These are phyloP conservation scores for Salix exigua DNA, from an alignment of 345 rosid species.

Conservation along the genomic window DNA sequence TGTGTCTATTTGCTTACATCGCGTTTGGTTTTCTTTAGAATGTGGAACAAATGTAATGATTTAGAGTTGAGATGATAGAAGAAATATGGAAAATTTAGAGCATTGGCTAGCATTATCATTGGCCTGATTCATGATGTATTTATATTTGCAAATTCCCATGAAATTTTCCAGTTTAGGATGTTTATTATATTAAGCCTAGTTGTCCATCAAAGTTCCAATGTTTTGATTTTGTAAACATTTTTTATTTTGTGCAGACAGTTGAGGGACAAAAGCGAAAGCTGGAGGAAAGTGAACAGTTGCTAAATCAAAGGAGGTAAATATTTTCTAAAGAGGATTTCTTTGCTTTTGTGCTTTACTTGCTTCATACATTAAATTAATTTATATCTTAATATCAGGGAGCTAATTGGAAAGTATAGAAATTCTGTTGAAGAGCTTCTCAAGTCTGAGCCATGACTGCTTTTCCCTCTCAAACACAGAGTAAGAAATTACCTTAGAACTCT, in stretches of 20 bases:
- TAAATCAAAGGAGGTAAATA: slow-evolving; percentile 50
- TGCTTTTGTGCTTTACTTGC: slow-evolving; percentile 1
- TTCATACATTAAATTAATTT: slow-evolving; percentile 1
- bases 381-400: slow-evolving; percentile 44
- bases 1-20: too few relatives aligned
- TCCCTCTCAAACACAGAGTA: neutral
- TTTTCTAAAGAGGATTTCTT: neutral
- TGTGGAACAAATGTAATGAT: too few relatives aligned
- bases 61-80: too few relatives aligned
- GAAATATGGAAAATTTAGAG: too few relatives aligned
- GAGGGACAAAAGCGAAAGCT: slow-evolving; percentile 67
- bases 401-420: slow-evolving; percentile 52
- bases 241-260: slow-evolving; percentile 48
- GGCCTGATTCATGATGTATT: too few relatives aligned
- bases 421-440: slow-evolving; percentile 60
- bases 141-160: too few relatives aligned
- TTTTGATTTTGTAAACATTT: neutral
- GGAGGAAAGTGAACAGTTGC: slow-evolving; percentile 58
- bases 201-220: neutral
- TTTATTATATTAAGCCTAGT: too few relatives aligned
- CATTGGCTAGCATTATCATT: too few relatives aligned
- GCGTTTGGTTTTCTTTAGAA: too few relatives aligned
- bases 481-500: neutral
- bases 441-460: slow-evolving; percentile 40
- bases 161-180: too few relatives aligned